Evolutionary conservation across 345 rosid species (phyloP), one percentile per base, ranked within the genome.

Genomic region (Lepidium didymum): DNA sequence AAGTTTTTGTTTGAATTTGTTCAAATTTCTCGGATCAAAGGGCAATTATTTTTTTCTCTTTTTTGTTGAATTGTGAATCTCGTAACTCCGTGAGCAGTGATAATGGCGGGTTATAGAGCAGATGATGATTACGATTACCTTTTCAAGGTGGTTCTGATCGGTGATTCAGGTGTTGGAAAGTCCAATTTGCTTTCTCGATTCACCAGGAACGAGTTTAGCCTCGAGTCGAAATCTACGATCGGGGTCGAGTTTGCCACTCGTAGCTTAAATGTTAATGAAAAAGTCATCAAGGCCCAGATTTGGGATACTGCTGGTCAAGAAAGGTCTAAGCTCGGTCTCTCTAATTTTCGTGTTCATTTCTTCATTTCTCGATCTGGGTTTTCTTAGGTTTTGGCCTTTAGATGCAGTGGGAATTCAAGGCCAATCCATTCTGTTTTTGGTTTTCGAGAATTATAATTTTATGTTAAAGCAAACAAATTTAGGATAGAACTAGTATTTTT

Each of bases 301-400:
- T 91, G 97, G 97, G 97, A 91, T 68, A 91, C 97, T 50, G 97
- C 97, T 78, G 97, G 97, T 50, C 96, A 91, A 74, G 97, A 91
- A 61, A 91, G 97, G 96, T 87, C 33, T 29, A 64, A 4, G 1
- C 4, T 66, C 2, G 21, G 10, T 31, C 46, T 12, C 29, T 19
- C 63, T 10, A 23, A 42, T 75, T 18, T 10, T 69, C 38, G 25
- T 61, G 10, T 74, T 78, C 70, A 64, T n/a, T 77, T 16, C 44
- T 43, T 49, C 35, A 4, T 72, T 46, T 62, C 46, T 43, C 12
- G 37, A 56, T 75, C 23, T 37, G 57, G 56, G n/a, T 60, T 42
- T 61, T 54, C 54, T n/a, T n/a, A 41, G 51, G 47, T 56, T 14
- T 65, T 34, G 11, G 4, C 11, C 23, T 58, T 13, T 16, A 11